Evolutionary conservation across 1,284 basidiomycete genomes (phyloP).

Genomic region (Tausonia pullulans): DNA sequence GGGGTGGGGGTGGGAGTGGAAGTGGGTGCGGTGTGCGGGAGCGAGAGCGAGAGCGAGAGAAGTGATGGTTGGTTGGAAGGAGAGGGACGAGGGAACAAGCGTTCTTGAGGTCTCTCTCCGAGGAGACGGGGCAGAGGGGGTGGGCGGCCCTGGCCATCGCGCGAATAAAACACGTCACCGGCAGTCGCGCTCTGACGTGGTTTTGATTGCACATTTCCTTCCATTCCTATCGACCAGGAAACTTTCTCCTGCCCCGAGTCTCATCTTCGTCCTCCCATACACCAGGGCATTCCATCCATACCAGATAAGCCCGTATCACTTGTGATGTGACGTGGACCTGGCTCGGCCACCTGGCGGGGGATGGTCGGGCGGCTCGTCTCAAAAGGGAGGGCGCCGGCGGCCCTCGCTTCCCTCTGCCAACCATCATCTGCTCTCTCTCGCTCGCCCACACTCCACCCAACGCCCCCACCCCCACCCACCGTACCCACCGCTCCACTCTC

Average conservation of each 20-base stretch:
- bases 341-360: too few species aligned
- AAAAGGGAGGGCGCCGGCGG: too few species aligned
- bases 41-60: slow-evolving; percentile 16
- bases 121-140: too few species aligned
- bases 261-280: neutral
- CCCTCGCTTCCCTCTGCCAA: neutral
- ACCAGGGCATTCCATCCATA: too few species aligned
- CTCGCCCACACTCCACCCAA: slow-evolving; percentile 17
- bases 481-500: slow-evolving; percentile 4
- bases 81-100: slow-evolving; percentile 2
- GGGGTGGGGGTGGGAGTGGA: neutral
- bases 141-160: too few species aligned
- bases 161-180: too few species aligned
- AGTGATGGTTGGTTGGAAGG: slow-evolving; percentile 17
- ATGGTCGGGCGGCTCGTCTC: too few species aligned
- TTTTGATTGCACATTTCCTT: neutral
- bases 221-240: neutral
- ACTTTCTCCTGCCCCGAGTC: neutral
- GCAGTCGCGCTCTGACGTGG: neutral
- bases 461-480: slow-evolving; percentile 18
- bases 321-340: too few species aligned
- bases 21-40: slow-evolving; percentile 18
- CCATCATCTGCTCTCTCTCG: slow-evolving; percentile 19
- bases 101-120: neutral
- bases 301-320: too few species aligned